Base-by-base conservation (phyloP, 306 rosid species). In the Glycyrrhiza uralensis region DNA sequence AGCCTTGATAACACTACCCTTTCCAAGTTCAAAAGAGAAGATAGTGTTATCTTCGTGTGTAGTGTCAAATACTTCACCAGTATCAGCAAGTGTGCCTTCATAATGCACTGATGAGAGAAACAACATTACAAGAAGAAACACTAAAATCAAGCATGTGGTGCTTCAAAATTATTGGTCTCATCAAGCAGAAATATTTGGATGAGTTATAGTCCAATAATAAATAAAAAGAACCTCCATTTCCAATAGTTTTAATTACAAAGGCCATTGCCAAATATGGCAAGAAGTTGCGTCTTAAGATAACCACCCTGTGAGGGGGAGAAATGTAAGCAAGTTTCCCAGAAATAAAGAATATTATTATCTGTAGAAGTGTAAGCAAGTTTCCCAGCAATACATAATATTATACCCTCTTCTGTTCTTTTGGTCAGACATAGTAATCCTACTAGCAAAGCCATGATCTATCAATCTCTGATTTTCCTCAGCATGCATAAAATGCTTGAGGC, bases 1-100 rank as follows among this genome's bases (percentile, higher is more conserved):
- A 26, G 96, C 97, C 86, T 86, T 90, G 83, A 94, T 91, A 35
- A 94, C 97, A 78, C 84, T 64, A 20, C 92, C 97, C 84, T 87
- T 89, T 73, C 98, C 98, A 28, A 94, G 17, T 88, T 94, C 98
- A 73, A 94, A 94, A 39, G 97, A 86, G 97, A 94, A 94, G 28
- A 91, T 26, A 5, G 97, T 83, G 80, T 94, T 91, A 78, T 94
- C 98, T 55, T 94, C 98, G 29, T 75, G 97, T 0, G 98, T 94
- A 14, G 97, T 87, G 77, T 94, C 98, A 66, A 94, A 94, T 28
- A 94, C 86, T 76, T 91, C 98, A 0, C 95, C 92, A 12, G 90
- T 85, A 59, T 89, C 97, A 66, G 89, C 91, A 49, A 87, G 96
- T 3, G 63, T 75, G 51, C 98, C 98, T 75, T 89, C 98, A 66